Base-by-base conservation (phyloP, 257 asterid species). In the Solanum virginianum region DNA sequence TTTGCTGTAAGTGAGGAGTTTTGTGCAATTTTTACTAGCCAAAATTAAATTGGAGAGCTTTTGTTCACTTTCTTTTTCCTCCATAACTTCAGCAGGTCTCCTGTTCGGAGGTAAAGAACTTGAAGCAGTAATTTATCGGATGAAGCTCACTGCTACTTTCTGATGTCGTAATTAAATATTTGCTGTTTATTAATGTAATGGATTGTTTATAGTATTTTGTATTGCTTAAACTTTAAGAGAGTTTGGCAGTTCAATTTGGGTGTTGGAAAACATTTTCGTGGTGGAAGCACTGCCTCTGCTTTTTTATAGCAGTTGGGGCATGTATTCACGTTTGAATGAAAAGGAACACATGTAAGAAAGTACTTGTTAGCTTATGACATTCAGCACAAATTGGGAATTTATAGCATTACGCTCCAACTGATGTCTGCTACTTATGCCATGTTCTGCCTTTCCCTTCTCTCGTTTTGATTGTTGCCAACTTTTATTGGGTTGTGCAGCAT, bases 81-180 rank as follows among this genome's bases (percentile, higher is more conserved):
- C 54, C 77, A 87, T 39, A 65, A 47, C 53, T 80, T 47, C 88
- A 91, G 95, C 88, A 90, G 92, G 91, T 93, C 93, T 5, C 95
- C 94, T 7, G 83, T 87, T 36, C 86, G 92, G 89, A 90, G 92
- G 89, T 89, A 87, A 80, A 88, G 92, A 87, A 82, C 86, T 17
- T 90, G 85, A 89, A 87, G 65, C 18, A 15, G 83, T 36, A 29
- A n/a, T 45, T 24, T 68, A 65, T 10, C 16, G 13, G 63, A 8
- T 22, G 63, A 82, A 82, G 85, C 10, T 63, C 26, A 14, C 32
- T 11, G 16, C 80, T 24, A 7, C 60, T 51, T 63, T 18, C 51
- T 65, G 63, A 45, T 12, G n/a, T 62, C 24, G 17, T 80, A 8
- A 39, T 62, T 65, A 45, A 65, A 65, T 83, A 56, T 56, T 4